Evolutionary conservation across 192 early-diverging fungal species (phyloP), one percentile per base, ranked within the genome.

Genomic region (Gonapodya prolifera): DNA sequence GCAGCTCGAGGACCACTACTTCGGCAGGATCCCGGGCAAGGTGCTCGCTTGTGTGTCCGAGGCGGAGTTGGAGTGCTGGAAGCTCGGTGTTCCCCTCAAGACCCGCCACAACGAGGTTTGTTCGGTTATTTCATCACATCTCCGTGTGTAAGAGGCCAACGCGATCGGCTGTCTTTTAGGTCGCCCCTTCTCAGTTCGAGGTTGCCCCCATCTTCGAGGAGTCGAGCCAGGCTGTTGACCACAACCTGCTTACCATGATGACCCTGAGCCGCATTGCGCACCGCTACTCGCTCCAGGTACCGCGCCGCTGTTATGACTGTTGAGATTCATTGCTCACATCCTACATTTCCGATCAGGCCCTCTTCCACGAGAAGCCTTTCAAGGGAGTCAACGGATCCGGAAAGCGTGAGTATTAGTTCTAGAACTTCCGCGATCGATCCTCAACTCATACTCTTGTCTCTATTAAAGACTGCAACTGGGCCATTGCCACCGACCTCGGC

Each of bases 291-390:
- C 90, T 99, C 82, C 95, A 96, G 88, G 91, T 92, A 75, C 1
- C n/a, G n/a, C n/a, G n/a, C n/a, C n/a, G n/a, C n/a, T n/a, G n/a
- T n/a, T n/a, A n/a, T n/a, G n/a, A n/a, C n/a, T n/a, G n/a, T n/a
- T n/a, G n/a, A n/a, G n/a, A n/a, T n/a, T n/a, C n/a, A n/a, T n/a
- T n/a, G n/a, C n/a, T n/a, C n/a, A n/a, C n/a, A n/a, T n/a, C n/a
- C n/a, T n/a, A n/a, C n/a, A n/a, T n/a, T n/a, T n/a, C n/a, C n/a
- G n/a, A n/a, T n/a, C n/a, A 69, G 30, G 35, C 45, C 32, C 89
- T 99, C 70, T 99, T 92, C 92, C 97, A 99, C 90, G 97, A 99
- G 89, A 99, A 99, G 87, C 97, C 97, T 32, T 99, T 96, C 90
- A 94, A 94, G 87, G 96, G 97, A 77, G 87, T 99, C 84, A 99